These are phyloP conservation scores for Hydnum rufescens DNA, from an alignment of 768 basidiomycete genomes.

Conservation along the genomic window DNA sequence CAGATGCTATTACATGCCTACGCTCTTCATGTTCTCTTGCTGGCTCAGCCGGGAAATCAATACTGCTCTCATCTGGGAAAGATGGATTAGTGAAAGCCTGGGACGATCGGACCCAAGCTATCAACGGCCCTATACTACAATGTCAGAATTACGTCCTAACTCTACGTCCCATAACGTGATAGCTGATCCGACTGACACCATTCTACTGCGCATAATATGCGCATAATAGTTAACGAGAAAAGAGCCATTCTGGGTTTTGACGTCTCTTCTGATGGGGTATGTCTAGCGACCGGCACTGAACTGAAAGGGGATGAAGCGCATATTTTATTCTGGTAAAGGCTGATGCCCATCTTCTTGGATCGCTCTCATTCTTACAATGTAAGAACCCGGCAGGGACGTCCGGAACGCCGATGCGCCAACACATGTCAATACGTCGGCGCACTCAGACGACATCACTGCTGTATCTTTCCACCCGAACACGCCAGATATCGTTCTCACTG, in stretches of 20 bases:
- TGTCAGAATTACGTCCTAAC: not conserved
- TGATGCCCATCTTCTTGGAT: not conserved
- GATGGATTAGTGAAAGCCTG: constrained; percentile 56
- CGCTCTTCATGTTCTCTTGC: not conserved
- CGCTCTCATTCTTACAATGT: constrained; percentile 3
- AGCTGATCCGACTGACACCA: too few relatives aligned
- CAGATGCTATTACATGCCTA: constrained; percentile 1
- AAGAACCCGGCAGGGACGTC: constrained; percentile 42
- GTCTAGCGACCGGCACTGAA: constrained; percentile 69
- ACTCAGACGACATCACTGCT: constrained; percentile 82
- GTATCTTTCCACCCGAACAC: constrained; percentile 33
- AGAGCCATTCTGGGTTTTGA: constrained; percentile 21
- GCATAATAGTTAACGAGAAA: not conserved
- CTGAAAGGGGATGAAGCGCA: constrained; percentile 62
- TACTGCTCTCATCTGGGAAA: constrained; percentile 43
- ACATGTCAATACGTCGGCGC: constrained; percentile 63
- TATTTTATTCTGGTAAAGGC: constrained; percentile 59
- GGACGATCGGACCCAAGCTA: constrained; percentile 57
- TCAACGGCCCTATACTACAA: constrained; percentile 15
- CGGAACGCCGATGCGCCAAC: constrained; percentile 52
- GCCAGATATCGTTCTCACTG: constrained; percentile 43
- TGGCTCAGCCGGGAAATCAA: not conserved
- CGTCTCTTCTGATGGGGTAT: constrained; percentile 43
- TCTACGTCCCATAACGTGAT: not conserved
- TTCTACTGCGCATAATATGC: not conserved